phyloP scores from a whole-genome alignment of 805 yeast species.

The Sugiyamaella boreocaroliniensis region DNA sequence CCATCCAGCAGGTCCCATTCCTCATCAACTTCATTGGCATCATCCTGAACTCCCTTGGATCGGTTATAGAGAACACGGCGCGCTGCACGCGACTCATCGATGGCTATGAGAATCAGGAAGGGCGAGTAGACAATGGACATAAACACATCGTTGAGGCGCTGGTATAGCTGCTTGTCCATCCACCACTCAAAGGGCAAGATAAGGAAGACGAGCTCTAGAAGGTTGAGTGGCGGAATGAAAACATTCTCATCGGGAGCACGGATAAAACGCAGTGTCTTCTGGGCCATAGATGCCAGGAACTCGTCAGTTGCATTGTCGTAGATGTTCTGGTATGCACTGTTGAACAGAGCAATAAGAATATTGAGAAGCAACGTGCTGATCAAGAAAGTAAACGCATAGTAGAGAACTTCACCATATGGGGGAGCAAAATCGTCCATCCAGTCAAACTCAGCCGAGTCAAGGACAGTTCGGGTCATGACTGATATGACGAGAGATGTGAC shows the following conservation, averaged over 20 bases:
- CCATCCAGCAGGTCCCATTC: conserved; percentile 87
- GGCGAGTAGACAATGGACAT: conserved; percentile 69
- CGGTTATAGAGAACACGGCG: conserved; percentile 68
- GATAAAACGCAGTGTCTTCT: conserved; percentile 73
- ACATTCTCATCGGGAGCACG: conserved; percentile 85
- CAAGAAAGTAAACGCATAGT: conserved; percentile 69
- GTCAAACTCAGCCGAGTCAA: conserved; percentile 68
- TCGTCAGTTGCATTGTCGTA: conserved; percentile 80
- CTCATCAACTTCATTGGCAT: conserved; percentile 67
- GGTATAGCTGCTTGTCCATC: conserved; percentile 31
- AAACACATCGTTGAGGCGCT: conserved; percentile 43
- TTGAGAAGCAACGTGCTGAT: conserved; percentile 71
- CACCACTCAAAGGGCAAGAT: conserved; percentile 41
- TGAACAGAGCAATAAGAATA: conserved; percentile 75
- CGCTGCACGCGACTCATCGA: conserved; percentile 60
- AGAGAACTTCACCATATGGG: conserved; percentile 77
- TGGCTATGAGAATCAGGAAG: conserved; percentile 50
- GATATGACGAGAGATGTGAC: conserved; percentile 58
- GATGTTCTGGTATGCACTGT: conserved; percentile 75
- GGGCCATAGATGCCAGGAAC: conserved; percentile 76
- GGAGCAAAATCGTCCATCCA: conserved; percentile 68
- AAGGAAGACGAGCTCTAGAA: conserved; percentile 53
- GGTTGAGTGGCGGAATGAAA: conserved; percentile 77
- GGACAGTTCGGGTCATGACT: conserved; percentile 61
- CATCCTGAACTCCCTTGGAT: conserved; percentile 57